Evolutionary conservation across 805 yeast species (phyloP), one percentile per base, ranked within the genome.

Genomic region (Wickerhamiella galacta): DNA sequence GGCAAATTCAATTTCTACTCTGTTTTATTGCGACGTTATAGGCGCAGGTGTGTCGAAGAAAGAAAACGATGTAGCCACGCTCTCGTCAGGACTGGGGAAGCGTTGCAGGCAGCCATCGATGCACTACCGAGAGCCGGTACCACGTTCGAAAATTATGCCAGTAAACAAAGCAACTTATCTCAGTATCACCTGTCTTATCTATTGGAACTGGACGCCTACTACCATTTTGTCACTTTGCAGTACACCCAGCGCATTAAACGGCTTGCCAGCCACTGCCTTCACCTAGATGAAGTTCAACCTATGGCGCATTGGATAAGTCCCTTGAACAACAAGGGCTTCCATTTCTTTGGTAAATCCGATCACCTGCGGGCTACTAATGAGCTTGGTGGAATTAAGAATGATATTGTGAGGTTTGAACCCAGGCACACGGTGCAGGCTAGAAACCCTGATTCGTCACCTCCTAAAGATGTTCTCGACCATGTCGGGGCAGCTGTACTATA

Each of bases 371-470:
- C 26, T 11, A 24, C 12, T n/a, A n/a, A 24, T n/a, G 14, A 24
- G 10, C 15, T 11, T 24, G 12, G 19, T 26, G 19, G 29, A 14
- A 19, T 26, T 7, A 5, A 26, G 18, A 16, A 12, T 5, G 11
- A 19, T 8, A 14, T 28, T 20, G 11, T n/a, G 35, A 26, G 6
- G 12, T 32, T 25, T 25, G 22, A 32, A 18, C 39, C 38, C 2
- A 21, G 31, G 3, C 12, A 14, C 3, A 17, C 31, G 2, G 42
- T 43, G 2, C 42, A 43, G 27, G 32, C 38, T 0, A 34, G 54
- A 16, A 37, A 47, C 32, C 53, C 55, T 1, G 55, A 50, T 16
- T 40, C 43, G 8, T 38, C 46, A 1, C 52, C 51, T 2, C 53
- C 55, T 1, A 37, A 46, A 4, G 43, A 35, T 6, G 15, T 37